phyloP scores from a whole-genome alignment of 768 basidiomycete species.

The Serendipita sp. region DNA sequence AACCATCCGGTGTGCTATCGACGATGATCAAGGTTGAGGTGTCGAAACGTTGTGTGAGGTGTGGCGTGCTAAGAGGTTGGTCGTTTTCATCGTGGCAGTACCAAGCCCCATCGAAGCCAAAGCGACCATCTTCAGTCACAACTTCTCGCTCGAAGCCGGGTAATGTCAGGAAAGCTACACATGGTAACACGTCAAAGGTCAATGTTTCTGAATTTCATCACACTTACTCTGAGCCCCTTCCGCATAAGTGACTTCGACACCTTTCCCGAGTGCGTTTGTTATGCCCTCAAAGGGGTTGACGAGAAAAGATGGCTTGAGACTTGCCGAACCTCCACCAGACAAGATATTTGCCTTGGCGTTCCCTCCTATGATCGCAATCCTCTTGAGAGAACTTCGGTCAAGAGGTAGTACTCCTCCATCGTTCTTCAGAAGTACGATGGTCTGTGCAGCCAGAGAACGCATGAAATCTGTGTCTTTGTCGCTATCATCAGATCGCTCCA shows the following conservation, averaged over 20 bases:
- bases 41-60: conserved; percentile 32
- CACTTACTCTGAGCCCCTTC: conserved; percentile 50
- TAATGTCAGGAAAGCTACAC: conserved; percentile 43
- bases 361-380: conserved; percentile 17
- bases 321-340: conserved; percentile 23
- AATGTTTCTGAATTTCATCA: background rate
- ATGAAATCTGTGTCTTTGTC: conserved; percentile 26
- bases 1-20: conserved; percentile 34
- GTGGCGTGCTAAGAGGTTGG: conserved; percentile 8
- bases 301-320: conserved; percentile 31
- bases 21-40: conserved; percentile 50
- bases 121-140: conserved; percentile 37
- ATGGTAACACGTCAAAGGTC: background rate
- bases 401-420: conserved; percentile 20
- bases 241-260: conserved; percentile 43
- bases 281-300: conserved; percentile 67
- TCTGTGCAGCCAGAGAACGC: conserved; percentile 23
- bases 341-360: conserved; percentile 19
- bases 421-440: conserved; percentile 36
- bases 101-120: conserved; percentile 56
- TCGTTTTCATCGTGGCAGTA: conserved; percentile 40
- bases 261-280: conserved; percentile 32
- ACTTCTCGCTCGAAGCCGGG: conserved; percentile 56
- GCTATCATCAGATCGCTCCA: conserved; percentile 24
- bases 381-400: conserved; percentile 15